Evolutionary conservation across 177 flowering plant genomes (phyloP).

Genomic region (Vitis hybrid): DNA sequence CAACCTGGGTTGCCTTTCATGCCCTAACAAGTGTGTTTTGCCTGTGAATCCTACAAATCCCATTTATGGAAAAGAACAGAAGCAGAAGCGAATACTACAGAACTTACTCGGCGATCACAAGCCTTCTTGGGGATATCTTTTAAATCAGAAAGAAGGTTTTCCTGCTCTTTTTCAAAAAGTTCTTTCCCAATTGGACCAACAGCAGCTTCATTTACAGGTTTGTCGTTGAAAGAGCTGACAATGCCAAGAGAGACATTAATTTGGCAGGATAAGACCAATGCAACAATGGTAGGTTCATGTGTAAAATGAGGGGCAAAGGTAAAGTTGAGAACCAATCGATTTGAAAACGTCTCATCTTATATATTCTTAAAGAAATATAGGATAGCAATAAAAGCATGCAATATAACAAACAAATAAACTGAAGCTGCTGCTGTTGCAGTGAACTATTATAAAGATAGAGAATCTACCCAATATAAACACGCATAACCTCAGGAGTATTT

Average conservation of each 20-base stretch:
- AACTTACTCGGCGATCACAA: conserved; percentile 92
- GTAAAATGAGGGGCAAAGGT: not conserved
- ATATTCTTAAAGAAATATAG: no score
- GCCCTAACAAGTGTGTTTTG: not conserved
- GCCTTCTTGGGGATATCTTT: conserved; percentile 96
- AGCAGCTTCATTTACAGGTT: conserved; percentile 71
- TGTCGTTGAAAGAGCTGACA: conserved; percentile 95
- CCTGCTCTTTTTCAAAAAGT: conserved; percentile 92
- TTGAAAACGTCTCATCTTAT: no score
- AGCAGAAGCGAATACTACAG: not conserved
- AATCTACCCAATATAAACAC: conserved; percentile 76
- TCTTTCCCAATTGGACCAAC: conserved; percentile 86
- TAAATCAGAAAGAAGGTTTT: conserved; percentile 87
- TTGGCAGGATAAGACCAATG: not conserved
- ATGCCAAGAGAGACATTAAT: conserved; percentile 12
- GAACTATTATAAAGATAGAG: not conserved
- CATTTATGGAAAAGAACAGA: not conserved
- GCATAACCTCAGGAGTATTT: conserved; percentile 72
- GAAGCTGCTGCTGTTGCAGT: no score
- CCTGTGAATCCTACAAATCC: not conserved
- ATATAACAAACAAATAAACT: no score
- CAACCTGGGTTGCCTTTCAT: not conserved
- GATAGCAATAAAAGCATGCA: no score
- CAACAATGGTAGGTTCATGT: not conserved
- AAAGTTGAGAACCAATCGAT: not conserved